Conservation (phyloP, 345 rosid genomes). For the Reutealis trisperma region DNA sequence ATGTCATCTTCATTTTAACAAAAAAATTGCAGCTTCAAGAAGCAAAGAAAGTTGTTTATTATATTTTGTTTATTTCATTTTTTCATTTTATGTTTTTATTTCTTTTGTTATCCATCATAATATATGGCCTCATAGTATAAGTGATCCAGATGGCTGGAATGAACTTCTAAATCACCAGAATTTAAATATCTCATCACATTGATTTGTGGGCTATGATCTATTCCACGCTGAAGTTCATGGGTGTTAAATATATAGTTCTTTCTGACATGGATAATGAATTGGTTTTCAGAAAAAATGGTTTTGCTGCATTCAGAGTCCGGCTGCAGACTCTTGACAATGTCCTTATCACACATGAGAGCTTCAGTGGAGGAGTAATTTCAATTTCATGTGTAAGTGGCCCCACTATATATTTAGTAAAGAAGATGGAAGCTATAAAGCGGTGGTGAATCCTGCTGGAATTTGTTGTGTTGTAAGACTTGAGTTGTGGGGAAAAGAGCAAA, state of each 20-base stretch:
- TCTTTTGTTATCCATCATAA: neutral
- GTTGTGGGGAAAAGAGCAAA: slow-evolving; percentile 36
- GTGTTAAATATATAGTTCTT: neutral
- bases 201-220: neutral
- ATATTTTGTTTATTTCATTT: too few relatives aligned
- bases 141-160: neutral
- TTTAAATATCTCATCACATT: neutral
- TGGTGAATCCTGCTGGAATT: slow-evolving; percentile 39
- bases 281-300: slow-evolving; percentile 84
- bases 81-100: too few relatives aligned
- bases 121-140: neutral
- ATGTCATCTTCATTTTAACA: too few relatives aligned
- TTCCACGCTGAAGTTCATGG: neutral
- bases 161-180: neutral
- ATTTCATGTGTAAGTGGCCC: slow-evolving; percentile 43
- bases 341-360: slow-evolving; percentile 25
- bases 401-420: slow-evolving; percentile 39
- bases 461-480: slow-evolving; percentile 50
- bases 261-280: slow-evolving; percentile 18
- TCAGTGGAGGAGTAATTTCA: slow-evolving; percentile 35
- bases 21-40: too few relatives aligned
- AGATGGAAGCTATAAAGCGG: slow-evolving; percentile 50
- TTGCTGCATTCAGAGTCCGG: slow-evolving; percentile 75
- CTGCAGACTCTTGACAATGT: slow-evolving; percentile 62
- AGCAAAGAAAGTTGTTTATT: too few relatives aligned